Evolutionary conservation across 1,284 basidiomycete genomes (phyloP), one percentile per base, ranked within the genome.

Genomic region (Moesziomyces antarcticus): DNA sequence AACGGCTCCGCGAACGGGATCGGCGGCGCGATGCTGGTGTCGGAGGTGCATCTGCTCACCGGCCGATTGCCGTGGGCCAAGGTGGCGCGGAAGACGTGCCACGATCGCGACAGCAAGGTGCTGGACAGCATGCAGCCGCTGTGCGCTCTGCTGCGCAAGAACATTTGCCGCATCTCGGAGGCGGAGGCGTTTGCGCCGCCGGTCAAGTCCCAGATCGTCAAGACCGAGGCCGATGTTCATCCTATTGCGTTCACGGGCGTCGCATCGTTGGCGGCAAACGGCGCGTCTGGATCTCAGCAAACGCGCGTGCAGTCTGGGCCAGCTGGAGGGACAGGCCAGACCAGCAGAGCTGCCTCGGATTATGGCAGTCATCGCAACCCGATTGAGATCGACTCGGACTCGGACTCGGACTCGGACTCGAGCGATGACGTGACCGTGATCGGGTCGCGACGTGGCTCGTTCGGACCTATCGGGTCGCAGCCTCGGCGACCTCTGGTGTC

Each of bases 31-130:
- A 43, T 14, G 18, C 49, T 70, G 8, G 61, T 70, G 8, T 64
- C 60, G 4, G 67, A 64, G 27, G 61, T 64, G 13, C 53, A 70
- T 40, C 41, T 70, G 9, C 53, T 70, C 9, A 70, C 67, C 10
- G 67, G 67, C 1, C 60, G 67, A 14, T 42, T 70, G 4, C 67
- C 67, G n/a, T 70, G 61, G 67, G 44, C 67, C 2, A 50, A 42
- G 14, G 61, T 64, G 7, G n/a, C 41, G n/a, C 54, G 41, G 13
- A 55, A 47, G 37, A 64, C 61, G 0, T 40, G 54, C 3, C 42
- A 40, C 3, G 61, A 70, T 18, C 50, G 56, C 0, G 56, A 70
- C 22, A 63, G 30, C 27, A 56, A n/a, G 6, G 30, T 56, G 24
- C 46, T 63, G 10, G 67, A 70, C 42, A 49, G 21, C 27, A 64